Evolutionary conservation across 805 yeast genomes (phyloP), one percentile per base, ranked within the genome.

Genomic region (Ogataea ganodermae): DNA sequence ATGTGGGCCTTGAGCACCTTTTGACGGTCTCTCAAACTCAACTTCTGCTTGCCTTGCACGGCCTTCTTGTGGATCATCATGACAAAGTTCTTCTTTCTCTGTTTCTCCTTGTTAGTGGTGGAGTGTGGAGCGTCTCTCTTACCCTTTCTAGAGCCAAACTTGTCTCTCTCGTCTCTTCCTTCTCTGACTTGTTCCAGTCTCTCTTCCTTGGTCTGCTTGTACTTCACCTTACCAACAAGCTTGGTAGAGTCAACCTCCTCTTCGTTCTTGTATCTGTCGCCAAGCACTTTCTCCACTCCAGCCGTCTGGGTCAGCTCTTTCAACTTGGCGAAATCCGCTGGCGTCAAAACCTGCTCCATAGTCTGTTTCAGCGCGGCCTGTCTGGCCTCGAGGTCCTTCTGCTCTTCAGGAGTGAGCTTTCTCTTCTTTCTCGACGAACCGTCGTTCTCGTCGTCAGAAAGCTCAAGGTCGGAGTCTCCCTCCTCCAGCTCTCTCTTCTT

Each of bases 61-160:
- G 88, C 83, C 61, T 82, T 82, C 73, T 92, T 94, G 70, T 94
- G 99, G 58, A 94, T 88, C 92, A 88, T 88, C 99, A 94, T 94
- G 65, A 94, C 92, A 65, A 90, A 94, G 71, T 94, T 94, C 96
- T 94, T 94, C 89, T 89, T 89, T 69, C 98, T 80, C 20, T 90
- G 95, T 80, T 94, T 94, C 71, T 95, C 97, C 70, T 82, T 83
- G 68, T 94, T 94, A 2, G 99, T 94, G 9, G 98, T 91, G 23
- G 96, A 88, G 65, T 86, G 97, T 46, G 78, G 78, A 20, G 82
- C 85, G 51, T 81, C 80, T 62, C 83, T 73, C 69, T 84, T 84
- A 61, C 96, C 96, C 72, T 81, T 87, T 65, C 84, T 81, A 16
- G 96, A 86, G 21, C 97, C 96, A 60, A 83, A 92, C 67, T 85